A percentile compares a stretch with the other conserved stretches of the same genome.
These are phyloP conservation scores for Komagataella ulmi DNA, from an alignment of 805 yeast genomes.

Conservation along the genomic window DNA sequence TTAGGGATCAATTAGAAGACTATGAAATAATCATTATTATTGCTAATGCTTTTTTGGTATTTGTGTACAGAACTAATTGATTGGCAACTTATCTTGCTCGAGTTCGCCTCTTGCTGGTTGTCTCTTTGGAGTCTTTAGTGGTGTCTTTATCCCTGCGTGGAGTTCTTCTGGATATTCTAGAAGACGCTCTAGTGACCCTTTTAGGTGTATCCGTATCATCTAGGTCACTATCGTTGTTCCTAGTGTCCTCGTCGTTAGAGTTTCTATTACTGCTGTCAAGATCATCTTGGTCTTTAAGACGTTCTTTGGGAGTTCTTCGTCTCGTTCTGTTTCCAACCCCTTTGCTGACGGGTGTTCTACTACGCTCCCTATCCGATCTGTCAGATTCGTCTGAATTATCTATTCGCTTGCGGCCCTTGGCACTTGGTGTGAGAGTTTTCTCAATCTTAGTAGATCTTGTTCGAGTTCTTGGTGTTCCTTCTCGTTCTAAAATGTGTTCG, in stretches of 20 bases:
- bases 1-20: conserved; percentile 31
- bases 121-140: not conserved
- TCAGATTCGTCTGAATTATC: conserved; percentile 2
- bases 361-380: conserved; percentile 3
- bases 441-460: conserved; percentile 2
- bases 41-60: not conserved
- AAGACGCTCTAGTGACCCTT: conserved; percentile 1
- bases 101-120: not conserved
- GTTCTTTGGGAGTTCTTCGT: conserved; percentile 1
- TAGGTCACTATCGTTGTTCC: conserved; percentile 1
- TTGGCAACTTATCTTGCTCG: not conserved
- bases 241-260: conserved; percentile 4
- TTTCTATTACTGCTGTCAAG: conserved; percentile 2
- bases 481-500: conserved; percentile 3
- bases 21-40: not conserved
- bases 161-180: conserved; percentile 1
- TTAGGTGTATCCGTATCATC: not conserved
- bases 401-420: conserved; percentile 2
- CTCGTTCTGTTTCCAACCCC: conserved; percentile 3
- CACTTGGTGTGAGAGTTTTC: not conserved
- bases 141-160: conserved; percentile 1
- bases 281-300: conserved; percentile 5
- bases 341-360: conserved; percentile 3
- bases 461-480: conserved; percentile 3
- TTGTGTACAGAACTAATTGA: not conserved